phyloP scores from a whole-genome alignment of 805 yeast species.

The Metschnikowia gruessii region DNA sequence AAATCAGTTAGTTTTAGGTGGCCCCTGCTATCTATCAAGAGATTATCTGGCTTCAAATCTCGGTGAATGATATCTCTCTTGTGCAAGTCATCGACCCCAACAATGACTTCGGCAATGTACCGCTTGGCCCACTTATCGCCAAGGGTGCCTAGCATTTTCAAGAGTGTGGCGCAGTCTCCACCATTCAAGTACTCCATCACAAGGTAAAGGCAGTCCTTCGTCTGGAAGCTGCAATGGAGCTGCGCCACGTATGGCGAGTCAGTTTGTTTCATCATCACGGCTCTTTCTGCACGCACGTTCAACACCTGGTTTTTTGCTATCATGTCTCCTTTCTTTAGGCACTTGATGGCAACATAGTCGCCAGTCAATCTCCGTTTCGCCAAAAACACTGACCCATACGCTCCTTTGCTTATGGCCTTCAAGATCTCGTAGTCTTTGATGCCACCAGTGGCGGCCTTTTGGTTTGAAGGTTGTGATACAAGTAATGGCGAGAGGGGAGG shows the following conservation, averaged over 20 bases:
- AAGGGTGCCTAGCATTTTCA: slow-evolving; percentile 76
- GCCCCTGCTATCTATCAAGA: slow-evolving; percentile 80
- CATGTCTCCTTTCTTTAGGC: slow-evolving; percentile 90
- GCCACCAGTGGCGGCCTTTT: slow-evolving; percentile 58
- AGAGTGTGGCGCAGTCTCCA: slow-evolving; percentile 88
- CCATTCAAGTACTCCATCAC: slow-evolving; percentile 97
- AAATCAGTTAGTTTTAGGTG: slow-evolving; percentile 93
- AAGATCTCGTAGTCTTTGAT: slow-evolving; percentile 86
- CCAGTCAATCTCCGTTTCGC: slow-evolving; percentile 84
- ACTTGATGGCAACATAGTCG: slow-evolving; percentile 93
- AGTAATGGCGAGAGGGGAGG: slow-evolving; percentile 81
- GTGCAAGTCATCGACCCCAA: slow-evolving; percentile 89
- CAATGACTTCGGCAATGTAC: slow-evolving; percentile 85
- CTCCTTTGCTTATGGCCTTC: slow-evolving; percentile 94
- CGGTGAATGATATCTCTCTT: slow-evolving; percentile 87
- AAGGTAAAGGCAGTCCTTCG: slow-evolving; percentile 76
- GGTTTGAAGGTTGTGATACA: slow-evolving; percentile 57
- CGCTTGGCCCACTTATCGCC: slow-evolving; percentile 85
- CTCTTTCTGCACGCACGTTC: slow-evolving; percentile 91
- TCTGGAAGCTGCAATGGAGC: slow-evolving; percentile 84
- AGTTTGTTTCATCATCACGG: slow-evolving; percentile 96
- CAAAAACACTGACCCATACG: slow-evolving; percentile 92
- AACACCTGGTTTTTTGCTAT: slow-evolving; percentile 94
- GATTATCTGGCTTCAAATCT: slow-evolving; percentile 92
- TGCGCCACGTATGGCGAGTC: slow-evolving; percentile 93